Base-by-base conservation (phyloP, 2,329 filamentous ascomycete genomes). In the Arachnopeziza araneosa region DNA sequence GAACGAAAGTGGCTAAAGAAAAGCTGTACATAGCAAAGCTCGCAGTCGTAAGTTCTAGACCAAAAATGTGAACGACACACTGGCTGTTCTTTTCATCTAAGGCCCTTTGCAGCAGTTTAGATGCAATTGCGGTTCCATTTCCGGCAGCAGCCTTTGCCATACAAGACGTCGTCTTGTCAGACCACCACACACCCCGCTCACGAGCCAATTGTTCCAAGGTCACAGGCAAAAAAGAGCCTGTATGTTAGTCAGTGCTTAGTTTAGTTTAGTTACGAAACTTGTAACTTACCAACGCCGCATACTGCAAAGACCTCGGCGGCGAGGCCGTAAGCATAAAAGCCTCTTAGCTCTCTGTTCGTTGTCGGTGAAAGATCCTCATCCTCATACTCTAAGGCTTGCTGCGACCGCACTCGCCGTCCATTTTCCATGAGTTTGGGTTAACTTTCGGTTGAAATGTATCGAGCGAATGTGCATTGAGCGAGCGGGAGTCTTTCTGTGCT, bases 1-100 rank as follows among this genome's bases (percentile, higher is more conserved):
- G 93, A 9, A 97, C 75, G 24, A 97, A 76, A 1, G 98, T 93
- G 70, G 91, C 96, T 70, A 95, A 78, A 60, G 92, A 96, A 75
- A 98, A 98, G 1, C 92, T 97, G 76, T 98, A 98, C 91, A 98
- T 96, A 72, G 92, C 93, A 74, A 97, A 97, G 75, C 90, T 96
- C 44, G 93, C 92, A 0, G 93, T 97, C 74, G 97, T 98, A 76
- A 98, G 87, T 69, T 96, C 88, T 57, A 88, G 73, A 12, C 93
- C 93, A 32, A 96, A 78, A 1, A 97, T 79, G 63, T 87, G 83
- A 60, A 98, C 85, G 59, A 98, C 79, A 72, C 93, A 99, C 60
- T 71, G 70, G 26, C 67, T 67, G 44, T 66, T 67, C 52, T 68
- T 59, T 17, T 61, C 26, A n/a, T 64, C 63, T 12, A 61, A 44